phyloP scores from a whole-genome alignment of 345 rosid species.

The Tarenaya hassleriana region DNA sequence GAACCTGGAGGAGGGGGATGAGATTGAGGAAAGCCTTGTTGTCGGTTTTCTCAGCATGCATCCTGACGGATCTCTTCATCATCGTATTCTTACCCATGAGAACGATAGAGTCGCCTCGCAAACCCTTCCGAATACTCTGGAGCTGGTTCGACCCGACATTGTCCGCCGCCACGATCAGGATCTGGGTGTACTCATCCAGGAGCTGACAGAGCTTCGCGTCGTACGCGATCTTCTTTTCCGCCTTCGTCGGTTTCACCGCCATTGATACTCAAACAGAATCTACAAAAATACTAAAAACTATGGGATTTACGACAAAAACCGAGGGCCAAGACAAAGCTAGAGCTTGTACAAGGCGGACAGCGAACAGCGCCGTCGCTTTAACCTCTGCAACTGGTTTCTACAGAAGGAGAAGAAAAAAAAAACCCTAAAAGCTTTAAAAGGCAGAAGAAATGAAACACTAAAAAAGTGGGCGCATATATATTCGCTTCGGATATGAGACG shows the following conservation, averaged over 20 bases:
- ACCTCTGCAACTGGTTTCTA: too few relatives aligned
- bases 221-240: conserved; percentile 68
- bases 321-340: too few relatives aligned
- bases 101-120: conserved; percentile 72
- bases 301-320: too few relatives aligned
- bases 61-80: conserved; percentile 83
- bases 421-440: too few relatives aligned
- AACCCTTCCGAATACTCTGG: conserved; percentile 69
- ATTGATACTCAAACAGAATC: too few relatives aligned
- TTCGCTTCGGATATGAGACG: too few relatives aligned
- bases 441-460: too few relatives aligned
- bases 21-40: conserved; percentile 51
- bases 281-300: too few relatives aligned
- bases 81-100: conserved; percentile 94
- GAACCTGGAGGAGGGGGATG: conserved; percentile 77
- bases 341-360: too few relatives aligned
- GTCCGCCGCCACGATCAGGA: conserved; percentile 64
- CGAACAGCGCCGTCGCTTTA: too few relatives aligned
- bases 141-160: conserved; percentile 88
- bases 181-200: conserved; percentile 70
- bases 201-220: conserved; percentile 68
- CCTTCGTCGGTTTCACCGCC: conserved; percentile 52
- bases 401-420: too few relatives aligned
- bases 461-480: too few relatives aligned
- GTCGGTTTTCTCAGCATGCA: conserved; percentile 67